A percentile compares a stretch with the other conserved stretches of the same genome.
Conservation (phyloP, 1,139 yeast genomes). For the Geotrichum bryndzae region DNA sequence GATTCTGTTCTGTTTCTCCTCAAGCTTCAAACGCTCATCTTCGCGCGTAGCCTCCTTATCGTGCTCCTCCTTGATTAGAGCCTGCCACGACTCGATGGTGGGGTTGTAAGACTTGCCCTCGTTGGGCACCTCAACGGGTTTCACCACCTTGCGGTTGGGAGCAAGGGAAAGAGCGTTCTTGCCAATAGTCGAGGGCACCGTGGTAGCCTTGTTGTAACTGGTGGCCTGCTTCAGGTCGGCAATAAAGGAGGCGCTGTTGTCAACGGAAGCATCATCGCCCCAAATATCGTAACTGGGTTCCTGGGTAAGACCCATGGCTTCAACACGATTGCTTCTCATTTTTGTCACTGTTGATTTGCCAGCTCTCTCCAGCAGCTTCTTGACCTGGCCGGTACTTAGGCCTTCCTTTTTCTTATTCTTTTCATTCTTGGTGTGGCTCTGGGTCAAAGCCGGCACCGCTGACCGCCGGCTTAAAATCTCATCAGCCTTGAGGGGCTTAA, state of each 20-base stretch:
- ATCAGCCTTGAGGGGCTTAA: slow-evolving; percentile 50
- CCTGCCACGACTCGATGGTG: slow-evolving; percentile 75
- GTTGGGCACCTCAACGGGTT: slow-evolving; percentile 42
- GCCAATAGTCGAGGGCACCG: slow-evolving; percentile 43
- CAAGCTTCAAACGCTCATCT: slow-evolving; percentile 50
- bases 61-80: slow-evolving; percentile 61
- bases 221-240: slow-evolving; percentile 18
- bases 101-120: slow-evolving; percentile 96
- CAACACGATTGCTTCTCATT: slow-evolving; percentile 48
- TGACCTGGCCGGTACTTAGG: slow-evolving; percentile 61
- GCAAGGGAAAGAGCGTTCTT: slow-evolving; percentile 47
- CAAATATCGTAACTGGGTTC: slow-evolving; percentile 59
- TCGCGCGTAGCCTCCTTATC: slow-evolving; percentile 62
- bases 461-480: slow-evolving; percentile 77
- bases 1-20: slow-evolving; percentile 58
- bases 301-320: slow-evolving; percentile 48
- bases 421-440: slow-evolving; percentile 37
- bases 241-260: slow-evolving; percentile 17
- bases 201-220: slow-evolving; percentile 21
- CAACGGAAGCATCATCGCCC: slow-evolving; percentile 30
- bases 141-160: slow-evolving; percentile 20
- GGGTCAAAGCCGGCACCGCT: slow-evolving; percentile 63
- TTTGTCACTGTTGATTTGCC: slow-evolving; percentile 46
- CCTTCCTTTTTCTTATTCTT: slow-evolving; percentile 45
- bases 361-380: slow-evolving; percentile 66